Evolutionary conservation across 495 filamentous ascomycete species (phyloP).

Genomic region (Podospora pseudoanserina): DNA sequence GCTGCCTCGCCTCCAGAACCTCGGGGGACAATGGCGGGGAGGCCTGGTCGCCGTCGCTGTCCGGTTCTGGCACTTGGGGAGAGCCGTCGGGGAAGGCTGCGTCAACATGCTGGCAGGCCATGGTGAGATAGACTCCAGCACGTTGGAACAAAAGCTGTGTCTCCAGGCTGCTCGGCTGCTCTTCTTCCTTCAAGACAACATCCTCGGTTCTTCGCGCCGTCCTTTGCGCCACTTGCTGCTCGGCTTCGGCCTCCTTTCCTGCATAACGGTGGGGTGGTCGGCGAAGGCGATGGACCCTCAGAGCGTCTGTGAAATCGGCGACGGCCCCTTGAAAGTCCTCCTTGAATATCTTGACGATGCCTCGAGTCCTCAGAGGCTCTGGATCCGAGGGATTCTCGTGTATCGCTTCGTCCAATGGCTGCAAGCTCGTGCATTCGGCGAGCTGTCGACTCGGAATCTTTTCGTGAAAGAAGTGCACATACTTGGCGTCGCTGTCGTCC

Average conservation of each 20-base stretch:
- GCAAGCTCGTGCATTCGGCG: constrained; percentile 65
- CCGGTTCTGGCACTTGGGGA: neutral
- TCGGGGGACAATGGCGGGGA: neutral
- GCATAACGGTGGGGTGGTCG: constrained; percentile 40
- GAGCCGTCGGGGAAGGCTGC: constrained; percentile 12
- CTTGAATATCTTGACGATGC: constrained; percentile 70
- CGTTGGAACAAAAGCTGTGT: constrained; percentile 72
- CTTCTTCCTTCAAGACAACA: constrained; percentile 58
- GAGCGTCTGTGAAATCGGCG: constrained; percentile 61
- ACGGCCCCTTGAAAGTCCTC: constrained; percentile 66
- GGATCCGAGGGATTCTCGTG: constrained; percentile 56
- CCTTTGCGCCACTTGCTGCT: constrained; percentile 35
- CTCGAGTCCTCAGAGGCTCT: constrained; percentile 65
- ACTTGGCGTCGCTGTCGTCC: constrained; percentile 65
- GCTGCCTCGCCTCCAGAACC: constrained; percentile 58
- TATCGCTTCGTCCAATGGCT: constrained; percentile 63
- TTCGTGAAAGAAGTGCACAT: constrained; percentile 85
- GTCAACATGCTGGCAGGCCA: constrained; percentile 60
- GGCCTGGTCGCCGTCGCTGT: neutral
- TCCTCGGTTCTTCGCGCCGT: constrained; percentile 47
- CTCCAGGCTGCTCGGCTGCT: constrained; percentile 70
- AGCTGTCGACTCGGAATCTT: constrained; percentile 77
- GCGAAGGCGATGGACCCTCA: constrained; percentile 56
- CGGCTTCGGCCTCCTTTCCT: constrained; percentile 38
- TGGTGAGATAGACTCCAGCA: constrained; percentile 65